A percentile compares a stretch with the other conserved stretches of the same genome.
Evolutionary conservation across 345 rosid species (phyloP).

Genomic region (Ceriops zippeliana): DNA sequence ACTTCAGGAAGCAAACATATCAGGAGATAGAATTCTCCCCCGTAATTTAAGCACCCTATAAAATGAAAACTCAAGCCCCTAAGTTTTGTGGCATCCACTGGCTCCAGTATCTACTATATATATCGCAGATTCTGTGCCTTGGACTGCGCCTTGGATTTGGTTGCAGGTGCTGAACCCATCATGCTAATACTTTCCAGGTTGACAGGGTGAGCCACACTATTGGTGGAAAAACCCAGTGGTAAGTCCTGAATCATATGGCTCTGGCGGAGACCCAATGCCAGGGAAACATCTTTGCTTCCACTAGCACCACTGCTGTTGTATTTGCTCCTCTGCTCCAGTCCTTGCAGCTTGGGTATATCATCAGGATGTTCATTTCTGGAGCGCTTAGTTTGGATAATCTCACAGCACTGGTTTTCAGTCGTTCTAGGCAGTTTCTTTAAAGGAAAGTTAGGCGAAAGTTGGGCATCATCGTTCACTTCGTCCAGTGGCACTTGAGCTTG

Average conservation of each 20-base stretch:
- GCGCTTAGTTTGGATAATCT: constrained; percentile 20
- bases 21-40: no score
- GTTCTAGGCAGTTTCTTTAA: background rate
- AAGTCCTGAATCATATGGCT: constrained; percentile 13
- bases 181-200: constrained; percentile 8
- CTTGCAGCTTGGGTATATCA: background rate
- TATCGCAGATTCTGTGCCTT: constrained; percentile 2
- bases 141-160: background rate
- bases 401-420: background rate
- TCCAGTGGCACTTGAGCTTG: constrained; percentile 5
- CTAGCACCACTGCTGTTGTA: background rate
- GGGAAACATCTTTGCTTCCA: constrained; percentile 16
- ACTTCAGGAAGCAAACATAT: no score
- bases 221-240: constrained; percentile 10
- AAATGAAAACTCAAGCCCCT: background rate
- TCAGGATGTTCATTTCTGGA: constrained; percentile 9
- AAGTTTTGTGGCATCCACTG: background rate
- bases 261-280: constrained; percentile 29
- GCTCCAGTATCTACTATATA: background rate
- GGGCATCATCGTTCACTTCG: constrained; percentile 6
- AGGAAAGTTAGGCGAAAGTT: constrained; percentile 8
- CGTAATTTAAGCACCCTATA: background rate
- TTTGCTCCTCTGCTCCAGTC: constrained; percentile 1
- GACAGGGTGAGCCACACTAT: constrained; percentile 1
- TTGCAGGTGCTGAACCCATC: constrained; percentile 1